Base-by-base conservation (phyloP, 306 rosid species). In the Cicer bijugum region DNA sequence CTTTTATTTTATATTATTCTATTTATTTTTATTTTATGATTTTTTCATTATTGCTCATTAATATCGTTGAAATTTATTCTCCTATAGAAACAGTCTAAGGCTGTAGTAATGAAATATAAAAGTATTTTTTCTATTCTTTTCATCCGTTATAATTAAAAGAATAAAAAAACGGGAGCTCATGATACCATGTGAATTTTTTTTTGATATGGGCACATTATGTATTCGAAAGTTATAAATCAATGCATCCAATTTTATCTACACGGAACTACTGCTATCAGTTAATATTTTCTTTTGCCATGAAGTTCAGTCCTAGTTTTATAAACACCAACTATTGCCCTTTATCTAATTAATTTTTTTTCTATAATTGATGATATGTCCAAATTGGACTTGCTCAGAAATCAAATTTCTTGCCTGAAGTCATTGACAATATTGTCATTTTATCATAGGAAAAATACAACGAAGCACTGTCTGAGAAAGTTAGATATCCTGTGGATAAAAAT, bases 361-460 rank as follows among this genome's bases (percentile, higher is more conserved):
- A 57, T 61, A 50, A 75, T 64, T 65, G 50, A n/a, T 17, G 57
- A 65, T 17, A 20, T 50, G 64, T 57, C 47, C 9, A 57, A 52
- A 57, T 33, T 67, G 33, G 2, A 39, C 17, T 58, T 65, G 69
- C 63, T 77, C 23, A 9, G 35, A 52, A 72, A 56, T 80, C 11
- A 72, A 71, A 15, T 61, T 66, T 7, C 1, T 53, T 43, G 6
- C 14, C 15, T 70, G n/a, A 60, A 72, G 39, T 52, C 15, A 45
- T 12, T 10, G 33, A 57, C 69, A 17, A 51, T 50, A 38, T 69
- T 56, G 43, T 75, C 63, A 66, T 52, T 75, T 52, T 73, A 43
- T 75, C 57, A 7, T 46, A 91, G 98, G 98, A 93, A 83, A 93
- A 88, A 72, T 91, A 85, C 83, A 91, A 91, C 43, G 94, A 74